Evolutionary conservation across 2,329 filamentous ascomycete species (phyloP).

Genomic region (Cladophialophora bantiana): DNA sequence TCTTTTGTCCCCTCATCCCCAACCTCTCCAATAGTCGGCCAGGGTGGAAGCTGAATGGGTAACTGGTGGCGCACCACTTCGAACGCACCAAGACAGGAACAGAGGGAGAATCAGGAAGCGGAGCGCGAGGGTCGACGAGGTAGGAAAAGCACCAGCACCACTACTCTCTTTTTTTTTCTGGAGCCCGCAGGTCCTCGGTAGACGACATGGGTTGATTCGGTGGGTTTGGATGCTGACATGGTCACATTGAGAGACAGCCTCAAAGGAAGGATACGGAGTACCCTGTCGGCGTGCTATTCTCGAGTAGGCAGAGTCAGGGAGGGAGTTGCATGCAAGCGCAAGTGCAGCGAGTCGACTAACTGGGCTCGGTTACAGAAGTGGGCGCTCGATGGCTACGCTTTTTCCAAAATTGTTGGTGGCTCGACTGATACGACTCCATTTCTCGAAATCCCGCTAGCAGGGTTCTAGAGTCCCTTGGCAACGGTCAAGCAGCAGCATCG

Average conservation of each 20-base stretch:
- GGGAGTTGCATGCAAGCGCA: slow-evolving; percentile 14
- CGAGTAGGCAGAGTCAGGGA: slow-evolving; percentile 15
- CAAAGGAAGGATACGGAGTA: slow-evolving; percentile 26
- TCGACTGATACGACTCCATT: slow-evolving; percentile 33
- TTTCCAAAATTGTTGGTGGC: slow-evolving; percentile 18
- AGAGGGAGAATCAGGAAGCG: slow-evolving; percentile 15
- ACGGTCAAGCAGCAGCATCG: slow-evolving; percentile 34
- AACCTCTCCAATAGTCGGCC: slow-evolving; percentile 28
- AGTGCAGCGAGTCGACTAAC: slow-evolving; percentile 21
- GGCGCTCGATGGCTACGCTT: slow-evolving; percentile 4
- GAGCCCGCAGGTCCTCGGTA: slow-evolving; percentile 13
- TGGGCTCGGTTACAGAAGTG: slow-evolving; percentile 24
- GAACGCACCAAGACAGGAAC: slow-evolving; percentile 23
- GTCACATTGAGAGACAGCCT: slow-evolving; percentile 31
- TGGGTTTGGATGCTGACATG: slow-evolving; percentile 35
- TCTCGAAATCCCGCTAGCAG: slow-evolving; percentile 38
- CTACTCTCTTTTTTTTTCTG: slow-evolving; percentile 6
- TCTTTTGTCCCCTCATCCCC: slow-evolving; percentile 16
- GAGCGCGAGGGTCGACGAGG: slow-evolving; percentile 14
- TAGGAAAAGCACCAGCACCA: slow-evolving; percentile 3
- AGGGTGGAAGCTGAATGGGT: slow-evolving; percentile 15
- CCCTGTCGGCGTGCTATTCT: slow-evolving; percentile 19
- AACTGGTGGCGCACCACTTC: slow-evolving; percentile 13
- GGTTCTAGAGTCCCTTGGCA: slow-evolving; percentile 39
- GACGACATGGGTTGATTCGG: slow-evolving; percentile 14